Conservation (phyloP, 805 yeast species). For the Saturnispora dispora region DNA sequence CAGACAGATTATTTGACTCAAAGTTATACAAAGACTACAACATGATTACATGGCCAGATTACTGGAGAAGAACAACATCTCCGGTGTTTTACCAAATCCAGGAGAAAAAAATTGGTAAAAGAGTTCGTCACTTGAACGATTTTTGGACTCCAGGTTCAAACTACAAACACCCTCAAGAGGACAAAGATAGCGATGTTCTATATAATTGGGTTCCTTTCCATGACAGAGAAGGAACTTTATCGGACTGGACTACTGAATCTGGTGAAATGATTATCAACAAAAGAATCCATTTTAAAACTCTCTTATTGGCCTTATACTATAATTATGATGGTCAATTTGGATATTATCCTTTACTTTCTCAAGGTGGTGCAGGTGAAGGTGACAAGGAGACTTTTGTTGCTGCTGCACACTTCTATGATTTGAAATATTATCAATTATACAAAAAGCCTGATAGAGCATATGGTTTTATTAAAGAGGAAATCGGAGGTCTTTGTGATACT, state of each 20-base stretch:
- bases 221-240: slow-evolving; percentile 51
- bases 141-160: slow-evolving; percentile 16
- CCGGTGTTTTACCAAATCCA: slow-evolving; percentile 54
- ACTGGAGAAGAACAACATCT: slow-evolving; percentile 58
- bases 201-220: slow-evolving; percentile 36
- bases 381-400: slow-evolving; percentile 74
- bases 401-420: slow-evolving; percentile 45
- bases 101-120: slow-evolving; percentile 27
- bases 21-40: slow-evolving; percentile 36
- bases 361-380: slow-evolving; percentile 64
- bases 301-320: slow-evolving; percentile 49
- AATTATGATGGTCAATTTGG: slow-evolving; percentile 53
- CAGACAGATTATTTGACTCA: slow-evolving; percentile 42
- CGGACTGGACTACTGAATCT: slow-evolving; percentile 55
- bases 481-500: slow-evolving; percentile 14
- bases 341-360: slow-evolving; percentile 47
- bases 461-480: slow-evolving; percentile 9
- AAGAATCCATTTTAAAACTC: slow-evolving; percentile 42
- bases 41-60: slow-evolving; percentile 63
- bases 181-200: slow-evolving; percentile 20
- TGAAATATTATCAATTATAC: slow-evolving; percentile 46
- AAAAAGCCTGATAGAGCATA: slow-evolving; percentile 16
- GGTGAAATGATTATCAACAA: slow-evolving; percentile 56
- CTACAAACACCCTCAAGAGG: slow-evolving; percentile 12
- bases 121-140: slow-evolving; percentile 28